These are phyloP conservation scores for Suillus brevipes DNA, from an alignment of 768 basidiomycete genomes.

Conservation along the genomic window DNA sequence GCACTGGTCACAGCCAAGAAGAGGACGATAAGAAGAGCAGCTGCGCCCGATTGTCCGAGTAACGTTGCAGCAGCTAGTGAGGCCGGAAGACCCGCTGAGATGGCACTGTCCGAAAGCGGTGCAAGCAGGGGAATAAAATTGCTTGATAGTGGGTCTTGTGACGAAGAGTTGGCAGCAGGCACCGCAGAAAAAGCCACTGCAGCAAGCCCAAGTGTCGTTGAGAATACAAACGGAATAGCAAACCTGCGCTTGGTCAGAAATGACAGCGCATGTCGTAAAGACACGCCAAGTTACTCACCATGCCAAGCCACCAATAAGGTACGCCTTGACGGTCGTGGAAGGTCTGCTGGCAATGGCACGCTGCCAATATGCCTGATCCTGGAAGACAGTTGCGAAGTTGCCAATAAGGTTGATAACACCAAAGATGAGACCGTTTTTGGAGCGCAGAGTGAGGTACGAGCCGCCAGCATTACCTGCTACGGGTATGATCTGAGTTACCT, in stretches of 20 bases:
- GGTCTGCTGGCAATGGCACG: constrained; percentile 87
- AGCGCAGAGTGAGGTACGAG: constrained; percentile 80
- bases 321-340: constrained; percentile 86
- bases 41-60: constrained; percentile 78
- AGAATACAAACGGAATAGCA: constrained; percentile 82
- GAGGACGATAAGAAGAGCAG: constrained; percentile 74
- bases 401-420: constrained; percentile 88
- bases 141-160: constrained; percentile 49
- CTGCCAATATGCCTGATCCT: constrained; percentile 86
- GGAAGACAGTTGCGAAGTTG: constrained; percentile 70
- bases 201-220: constrained; percentile 84
- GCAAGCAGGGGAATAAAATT: constrained; percentile 42
- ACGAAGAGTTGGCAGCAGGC: constrained; percentile 27
- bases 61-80: constrained; percentile 82
- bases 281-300: constrained; percentile 51
- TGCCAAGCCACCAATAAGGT: constrained; percentile 83
- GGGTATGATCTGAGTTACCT: constrained; percentile 53
- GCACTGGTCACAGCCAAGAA: constrained; percentile 88
- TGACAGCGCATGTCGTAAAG: neutral
- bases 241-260: constrained; percentile 46
- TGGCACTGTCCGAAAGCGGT: constrained; percentile 55
- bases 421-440: constrained; percentile 76
- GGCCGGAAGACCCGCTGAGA: constrained; percentile 87
- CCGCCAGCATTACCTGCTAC: constrained; percentile 83
- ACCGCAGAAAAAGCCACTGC: constrained; percentile 75